Conservation (phyloP, 139 green algal species). For the Trebouxia sp. region DNA sequence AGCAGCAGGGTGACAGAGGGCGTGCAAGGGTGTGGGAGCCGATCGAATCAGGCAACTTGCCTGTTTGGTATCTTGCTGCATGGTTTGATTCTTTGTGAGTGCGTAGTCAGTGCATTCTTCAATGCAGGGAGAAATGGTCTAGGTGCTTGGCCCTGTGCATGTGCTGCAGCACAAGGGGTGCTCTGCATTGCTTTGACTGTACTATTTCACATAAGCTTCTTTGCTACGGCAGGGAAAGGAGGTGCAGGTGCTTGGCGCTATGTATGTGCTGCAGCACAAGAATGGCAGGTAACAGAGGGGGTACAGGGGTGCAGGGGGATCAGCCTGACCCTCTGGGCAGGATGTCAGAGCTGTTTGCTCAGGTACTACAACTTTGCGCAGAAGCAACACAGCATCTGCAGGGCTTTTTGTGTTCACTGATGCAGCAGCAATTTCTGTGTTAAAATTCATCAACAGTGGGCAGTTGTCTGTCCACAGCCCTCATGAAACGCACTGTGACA, state of each 20-base stretch:
- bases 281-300: neutral
- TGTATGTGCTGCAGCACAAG: constrained; percentile 12
- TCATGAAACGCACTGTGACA: neutral
- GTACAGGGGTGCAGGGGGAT: neutral
- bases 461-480: neutral
- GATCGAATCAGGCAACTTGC: too few relatives aligned
- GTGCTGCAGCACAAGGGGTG: too few relatives aligned
- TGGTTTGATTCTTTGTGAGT: neutral
- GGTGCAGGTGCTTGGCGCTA: neutral
- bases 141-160: too few relatives aligned
- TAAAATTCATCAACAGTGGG: neutral
- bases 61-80: too few relatives aligned
- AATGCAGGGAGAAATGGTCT: neutral
- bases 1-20: neutral
- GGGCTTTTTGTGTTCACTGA: too few relatives aligned
- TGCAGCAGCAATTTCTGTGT: neutral
- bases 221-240: neutral
- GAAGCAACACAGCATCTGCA: too few relatives aligned
- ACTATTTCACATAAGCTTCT: too few relatives aligned
- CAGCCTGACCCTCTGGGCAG: neutral
- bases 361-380: constrained; percentile 2
- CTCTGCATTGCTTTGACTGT: too few relatives aligned
- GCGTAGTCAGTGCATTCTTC: too few relatives aligned
- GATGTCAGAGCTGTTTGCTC: constrained; percentile 24
- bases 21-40: neutral